Percentiles rank a stretch among this genome's conserved stretches.
Conservation (phyloP, 208 protist genomes). For the Porcisia deanei region DNA sequence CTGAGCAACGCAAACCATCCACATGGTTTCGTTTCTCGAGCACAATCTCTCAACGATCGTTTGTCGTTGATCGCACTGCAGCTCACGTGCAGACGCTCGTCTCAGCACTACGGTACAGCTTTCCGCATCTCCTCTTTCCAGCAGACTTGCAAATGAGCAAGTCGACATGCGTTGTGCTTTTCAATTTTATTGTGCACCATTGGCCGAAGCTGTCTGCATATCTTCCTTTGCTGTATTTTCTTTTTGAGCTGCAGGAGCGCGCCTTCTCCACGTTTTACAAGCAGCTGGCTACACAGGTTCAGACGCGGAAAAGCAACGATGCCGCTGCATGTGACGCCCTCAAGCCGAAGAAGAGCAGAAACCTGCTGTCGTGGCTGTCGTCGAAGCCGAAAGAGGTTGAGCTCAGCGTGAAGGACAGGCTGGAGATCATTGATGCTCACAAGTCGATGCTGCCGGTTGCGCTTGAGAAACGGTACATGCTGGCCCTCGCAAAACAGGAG, state of each 20-base stretch:
- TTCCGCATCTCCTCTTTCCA: constrained; percentile 29
- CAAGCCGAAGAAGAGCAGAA: constrained; percentile 27
- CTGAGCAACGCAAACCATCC: constrained; percentile 29
- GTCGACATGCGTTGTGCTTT: constrained; percentile 16
- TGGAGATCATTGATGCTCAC: constrained; percentile 21
- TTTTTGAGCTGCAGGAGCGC: constrained; percentile 30
- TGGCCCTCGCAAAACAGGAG: constrained; percentile 23
- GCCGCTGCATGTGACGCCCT: constrained; percentile 16
- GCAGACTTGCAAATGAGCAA: constrained; percentile 1
- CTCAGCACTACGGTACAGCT: constrained; percentile 29
- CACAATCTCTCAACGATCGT: constrained; percentile 17
- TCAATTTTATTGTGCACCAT: constrained; percentile 24
- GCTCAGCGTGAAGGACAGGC: constrained; percentile 26
- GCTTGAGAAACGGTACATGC: constrained; percentile 34
- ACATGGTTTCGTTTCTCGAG: constrained; percentile 19
- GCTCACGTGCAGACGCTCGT: constrained; percentile 33
- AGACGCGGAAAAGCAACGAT: constrained; percentile 20
- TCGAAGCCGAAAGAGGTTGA: constrained; percentile 32
- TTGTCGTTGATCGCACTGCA: constrained; percentile 26
- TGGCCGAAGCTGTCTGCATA: constrained; percentile 22
- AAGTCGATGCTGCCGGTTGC: constrained; percentile 9
- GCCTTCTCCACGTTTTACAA: constrained; percentile 25
- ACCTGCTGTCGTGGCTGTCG: constrained; percentile 33
- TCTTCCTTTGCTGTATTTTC: constrained; percentile 35
- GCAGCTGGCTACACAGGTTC: constrained; percentile 15